These are phyloP conservation scores for Leccinellum rugosiceps DNA, from an alignment of 768 basidiomycete species.

Conservation along the genomic window DNA sequence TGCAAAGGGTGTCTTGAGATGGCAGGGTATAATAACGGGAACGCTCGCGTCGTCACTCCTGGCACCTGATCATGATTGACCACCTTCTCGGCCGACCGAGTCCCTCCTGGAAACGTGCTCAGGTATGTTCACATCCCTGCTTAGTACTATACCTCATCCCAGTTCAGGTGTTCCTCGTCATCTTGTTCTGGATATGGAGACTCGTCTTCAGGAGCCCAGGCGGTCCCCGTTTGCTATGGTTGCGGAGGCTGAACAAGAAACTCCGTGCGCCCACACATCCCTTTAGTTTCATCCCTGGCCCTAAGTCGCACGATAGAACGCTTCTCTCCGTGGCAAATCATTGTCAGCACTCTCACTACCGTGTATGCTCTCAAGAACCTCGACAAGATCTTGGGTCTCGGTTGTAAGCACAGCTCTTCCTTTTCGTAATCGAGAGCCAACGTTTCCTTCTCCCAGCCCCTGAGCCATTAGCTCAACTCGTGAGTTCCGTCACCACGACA, in stretches of 20 bases:
- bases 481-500: conserved; percentile 36
- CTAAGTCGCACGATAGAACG: conserved; percentile 44
- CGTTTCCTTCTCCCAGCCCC: conserved; percentile 54
- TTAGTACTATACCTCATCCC: conserved; percentile 4
- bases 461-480: conserved; percentile 87
- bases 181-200: conserved; percentile 89
- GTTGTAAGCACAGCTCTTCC: conserved; percentile 42
- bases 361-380: conserved; percentile 83
- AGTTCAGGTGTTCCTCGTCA: conserved; percentile 79
- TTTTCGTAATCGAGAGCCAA: not conserved
- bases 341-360: conserved; percentile 79
- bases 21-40: conserved; percentile 6
- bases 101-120: conserved; percentile 85
- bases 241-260: conserved; percentile 54
- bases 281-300: not conserved
- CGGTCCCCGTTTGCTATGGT: conserved; percentile 66
- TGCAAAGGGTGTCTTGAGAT: conserved; percentile 16
- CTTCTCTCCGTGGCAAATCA: conserved; percentile 96
- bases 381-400: conserved; percentile 81
- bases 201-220: conserved; percentile 61
- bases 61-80: conserved; percentile 72
- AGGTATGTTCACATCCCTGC: conserved; percentile 42
- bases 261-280: conserved; percentile 46
- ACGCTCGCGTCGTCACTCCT: conserved; percentile 1
- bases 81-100: conserved; percentile 86